Percentiles rank a stretch among this genome's conserved stretches.
Conservation (phyloP, 179 eudicot genomes). For the Patellifolia procumbens region DNA sequence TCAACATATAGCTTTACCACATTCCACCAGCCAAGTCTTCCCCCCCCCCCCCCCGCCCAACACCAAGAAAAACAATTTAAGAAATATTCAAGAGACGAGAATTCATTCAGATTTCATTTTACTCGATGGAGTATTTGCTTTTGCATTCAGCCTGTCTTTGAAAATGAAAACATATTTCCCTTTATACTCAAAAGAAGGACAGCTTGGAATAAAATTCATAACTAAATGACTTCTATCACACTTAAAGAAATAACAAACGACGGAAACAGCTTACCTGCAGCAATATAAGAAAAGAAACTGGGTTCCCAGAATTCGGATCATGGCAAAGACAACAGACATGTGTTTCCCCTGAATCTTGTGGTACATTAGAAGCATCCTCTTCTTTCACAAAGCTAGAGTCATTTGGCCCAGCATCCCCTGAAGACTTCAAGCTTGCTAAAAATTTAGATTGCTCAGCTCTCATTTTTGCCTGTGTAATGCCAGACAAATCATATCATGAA, state of each 20-base stretch:
- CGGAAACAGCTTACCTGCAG: constrained; percentile 66
- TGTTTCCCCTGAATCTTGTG: constrained; percentile 42
- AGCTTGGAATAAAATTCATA: too few species aligned
- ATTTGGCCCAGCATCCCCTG: constrained; percentile 45
- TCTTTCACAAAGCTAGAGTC: constrained; percentile 45
- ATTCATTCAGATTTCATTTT: not conserved
- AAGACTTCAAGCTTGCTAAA: constrained; percentile 57
- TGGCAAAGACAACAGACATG: constrained; percentile 90
- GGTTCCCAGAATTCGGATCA: constrained; percentile 67
- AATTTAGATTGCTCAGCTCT: constrained; percentile 91
- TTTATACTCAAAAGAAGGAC: not conserved
- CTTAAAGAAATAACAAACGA: not conserved
- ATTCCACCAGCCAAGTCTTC: not conserved
- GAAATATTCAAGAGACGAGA: not conserved
- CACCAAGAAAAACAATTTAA: not conserved
- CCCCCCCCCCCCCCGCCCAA: not conserved
- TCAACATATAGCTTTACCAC: not conserved
- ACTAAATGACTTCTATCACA: not conserved
- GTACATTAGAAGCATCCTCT: constrained; percentile 43
- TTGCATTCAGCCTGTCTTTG: not conserved
- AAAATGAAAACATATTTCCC: not conserved
- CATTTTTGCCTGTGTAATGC: constrained; percentile 81
- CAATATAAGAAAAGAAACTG: constrained; percentile 78
- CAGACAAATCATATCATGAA: not conserved
- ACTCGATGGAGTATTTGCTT: too few species aligned